Evolutionary conservation across 2,329 filamentous ascomycete genomes (phyloP).

Genomic region (Verticillium dahliae): DNA sequence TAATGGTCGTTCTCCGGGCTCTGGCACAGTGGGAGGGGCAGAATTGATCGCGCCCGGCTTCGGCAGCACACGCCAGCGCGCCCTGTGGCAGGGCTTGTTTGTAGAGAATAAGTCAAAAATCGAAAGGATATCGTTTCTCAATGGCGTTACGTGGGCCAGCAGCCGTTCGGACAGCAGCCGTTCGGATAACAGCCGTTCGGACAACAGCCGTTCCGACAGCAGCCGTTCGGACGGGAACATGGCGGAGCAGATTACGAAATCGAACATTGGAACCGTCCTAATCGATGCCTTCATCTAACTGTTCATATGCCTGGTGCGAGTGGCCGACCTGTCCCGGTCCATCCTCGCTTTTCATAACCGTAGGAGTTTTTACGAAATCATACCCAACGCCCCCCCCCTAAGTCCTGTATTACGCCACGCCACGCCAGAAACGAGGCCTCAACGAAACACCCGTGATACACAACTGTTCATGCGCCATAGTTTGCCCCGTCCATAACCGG

Average conservation of each 20-base stretch:
- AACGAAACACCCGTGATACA: no score
- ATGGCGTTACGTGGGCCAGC: not conserved
- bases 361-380: not conserved
- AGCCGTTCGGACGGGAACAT: no score
- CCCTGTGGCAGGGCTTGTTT: not conserved
- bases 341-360: not conserved
- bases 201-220: no score
- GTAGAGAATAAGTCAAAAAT: not conserved
- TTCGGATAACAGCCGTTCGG: no score
- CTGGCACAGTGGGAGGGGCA: not conserved
- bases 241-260: no score
- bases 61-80: not conserved
- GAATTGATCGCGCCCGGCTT: not conserved
- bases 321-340: not conserved
- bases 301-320: not conserved
- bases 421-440: not conserved
- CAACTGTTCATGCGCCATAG: not conserved
- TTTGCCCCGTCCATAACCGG: constrained; percentile 17
- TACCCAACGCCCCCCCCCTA: not conserved
- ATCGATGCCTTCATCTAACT: not conserved
- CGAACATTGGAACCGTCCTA: no score
- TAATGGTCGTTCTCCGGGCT: not conserved
- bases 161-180: not conserved
- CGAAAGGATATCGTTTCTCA: not conserved
- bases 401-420: not conserved